Base-by-base conservation (phyloP, 352 stramenopile genomes). In the Globisporangium carolinianum region DNA sequence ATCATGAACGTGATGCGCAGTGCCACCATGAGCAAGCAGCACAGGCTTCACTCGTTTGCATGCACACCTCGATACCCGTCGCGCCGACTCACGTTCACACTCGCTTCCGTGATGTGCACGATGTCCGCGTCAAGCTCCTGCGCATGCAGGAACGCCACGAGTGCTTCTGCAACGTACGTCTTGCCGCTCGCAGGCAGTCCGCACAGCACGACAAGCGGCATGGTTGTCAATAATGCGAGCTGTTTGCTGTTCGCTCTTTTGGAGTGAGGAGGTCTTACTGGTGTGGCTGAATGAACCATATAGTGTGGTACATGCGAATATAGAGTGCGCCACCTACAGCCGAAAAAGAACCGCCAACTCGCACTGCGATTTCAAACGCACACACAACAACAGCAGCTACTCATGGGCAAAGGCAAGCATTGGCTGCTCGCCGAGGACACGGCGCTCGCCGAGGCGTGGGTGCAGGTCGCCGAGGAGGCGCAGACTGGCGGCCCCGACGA, bases 151-250 rank as follows among this genome's bases (percentile, higher is more conserved):
- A 86, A 73, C 15, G 55, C 53, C 6, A 73, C 64, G 45, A 93
- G 67, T 46, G 70, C 72, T 60, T 67, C 74, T 46, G 79, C 71
- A 9, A 87, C 64, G 47, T 61, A 68, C 47, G 75, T 82, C 69
- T 93, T 93, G 55, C 83, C 83, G 15, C 79, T 75, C 12, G 71
- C 78, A 5, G 81, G 83, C 43, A 93, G 63, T 1, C 83, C 83
- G 52, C 81, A 90, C 54, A 90, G 60, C 32, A 90, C 67, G 11
- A 93, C 81, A 18, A 93, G 76, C 45, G 83, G 83, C 83, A 93
- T 93, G 39, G 7, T 43, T 12, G 39, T 43, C 24, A 32, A 32
- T 32, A 32, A 32, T 32, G 3, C 24, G 24, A 32, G 24, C 3
- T 32, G 24, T 32, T 32, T 32, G 24, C 3, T 3, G 24, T 32